Evolutionary conservation across 208 protist genomes (phyloP), one percentile per base, ranked within the genome.

Genomic region (Leishmania turanica): DNA sequence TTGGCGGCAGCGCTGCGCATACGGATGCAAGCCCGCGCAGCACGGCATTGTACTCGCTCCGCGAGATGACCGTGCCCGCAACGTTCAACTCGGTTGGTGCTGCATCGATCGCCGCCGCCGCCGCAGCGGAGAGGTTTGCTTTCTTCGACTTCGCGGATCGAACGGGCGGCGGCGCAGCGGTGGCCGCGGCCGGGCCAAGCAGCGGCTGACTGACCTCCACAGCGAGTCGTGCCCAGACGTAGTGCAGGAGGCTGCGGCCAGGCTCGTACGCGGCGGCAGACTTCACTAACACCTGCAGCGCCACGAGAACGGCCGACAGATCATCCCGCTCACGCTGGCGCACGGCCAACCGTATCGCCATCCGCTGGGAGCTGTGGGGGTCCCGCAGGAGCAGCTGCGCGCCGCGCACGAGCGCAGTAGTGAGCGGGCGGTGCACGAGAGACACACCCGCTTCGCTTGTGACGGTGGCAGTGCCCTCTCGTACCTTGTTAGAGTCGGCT

Each of bases 321-420:
- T 92, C 90, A 73, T 85, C 82, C 3, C 85, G 83, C 49, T 87
- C 74, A 54, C 85, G 90, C 78, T 86, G 71, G 49, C 66, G 66
- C 74, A 93, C 45, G 19, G 83, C 90, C 27, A 93, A 77, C 47
- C 90, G 88, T n/a, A 89, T 74, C 2, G 88, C 54, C 1, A 89
- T 19, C 15, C 88, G 86, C 51, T 86, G 85, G 2, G 83, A 85
- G 78, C 83, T 66, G 17, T 80, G 86, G 19, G 69, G 45, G 45
- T 90, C 85, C 13, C 79, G 74, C 9, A 87, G 54, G 34, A 93
- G 74, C 17, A 64, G 64, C 58, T 85, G 74, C 34, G 82, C 73
- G 42, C 79, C 84, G 9, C 60, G 66, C n/a, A 87, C 78, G 3
- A 93, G 73, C 56, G 80, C 80, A 17, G 81, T 71, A 34, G 83